Evolutionary conservation across 176 grass and related monocot genomes (phyloP), one percentile per base, ranked within the genome.

Genomic region (Tuctoria greenei): DNA sequence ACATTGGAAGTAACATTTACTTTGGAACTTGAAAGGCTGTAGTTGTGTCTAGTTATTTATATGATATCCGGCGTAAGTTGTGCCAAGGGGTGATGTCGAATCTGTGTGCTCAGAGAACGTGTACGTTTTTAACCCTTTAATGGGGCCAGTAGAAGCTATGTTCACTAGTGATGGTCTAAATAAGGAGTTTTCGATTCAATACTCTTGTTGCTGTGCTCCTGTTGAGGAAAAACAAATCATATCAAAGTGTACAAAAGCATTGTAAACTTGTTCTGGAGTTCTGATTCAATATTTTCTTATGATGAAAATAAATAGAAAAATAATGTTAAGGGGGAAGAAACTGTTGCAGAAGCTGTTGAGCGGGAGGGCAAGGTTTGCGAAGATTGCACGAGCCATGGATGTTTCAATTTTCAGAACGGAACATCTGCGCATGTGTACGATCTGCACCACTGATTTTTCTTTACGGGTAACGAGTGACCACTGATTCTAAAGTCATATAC

Each of bases 41-140:
- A 80, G 10, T 72, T 62, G 28, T 66, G 75, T 54, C 51, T 78
- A 77, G 31, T 78, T 25, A 36, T 65, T 40, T 8, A 36, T 67
- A 42, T 10, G 55, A 42, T 36, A 34, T 56, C 21, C 8, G 10
- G 37, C 64, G 20, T 56, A 57, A 57, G 75, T 52, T 56, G n/a
- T 10, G 12, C 12, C 7, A 3, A 23, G 47, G 36, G 46, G 47
- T 5, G 15, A 55, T 39, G 35, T 25, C 9, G 20, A 49, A 58
- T 64, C 11, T 20, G 34, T 38, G 11, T 77, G 7, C n/a, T 36
- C 27, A 13, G 15, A 18, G 5, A 64, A 10, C 31, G 34, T 35
- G 16, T 37, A 38, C 3, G 20, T 1, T 9, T 39, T 38, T n/a
- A 64, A 35, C 17, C 8, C 17, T 37, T 4, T 38, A n/a, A 17